These are phyloP conservation scores for Colletotrichum australisinense DNA, from an alignment of 2,329 filamentous ascomycete species.

Conservation along the genomic window DNA sequence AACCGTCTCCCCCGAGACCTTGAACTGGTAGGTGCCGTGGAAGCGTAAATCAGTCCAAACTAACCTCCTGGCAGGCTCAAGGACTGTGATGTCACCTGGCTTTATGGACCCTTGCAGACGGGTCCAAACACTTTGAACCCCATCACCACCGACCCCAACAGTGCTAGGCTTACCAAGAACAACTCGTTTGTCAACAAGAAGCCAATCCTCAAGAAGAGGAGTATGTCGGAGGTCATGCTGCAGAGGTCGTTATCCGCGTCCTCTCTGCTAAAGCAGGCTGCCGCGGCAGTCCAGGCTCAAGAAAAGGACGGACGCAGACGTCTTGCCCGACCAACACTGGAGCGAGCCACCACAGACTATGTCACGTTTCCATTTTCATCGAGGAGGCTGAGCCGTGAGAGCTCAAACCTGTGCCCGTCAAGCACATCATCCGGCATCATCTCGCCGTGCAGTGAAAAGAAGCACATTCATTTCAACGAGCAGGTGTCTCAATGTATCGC, in stretches of 20 bases:
- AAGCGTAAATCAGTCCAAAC: not conserved
- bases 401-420: conserved; percentile 74
- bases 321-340: conserved; percentile 65
- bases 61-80: conserved; percentile 77
- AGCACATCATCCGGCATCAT: conserved; percentile 76
- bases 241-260: conserved; percentile 89
- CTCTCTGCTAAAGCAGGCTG: conserved; percentile 89
- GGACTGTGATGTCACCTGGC: conserved; percentile 96
- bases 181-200: conserved; percentile 81
- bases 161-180: conserved; percentile 60
- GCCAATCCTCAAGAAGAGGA: conserved; percentile 95
- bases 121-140: conserved; percentile 67
- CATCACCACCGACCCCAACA: conserved; percentile 51
- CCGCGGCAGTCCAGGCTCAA: conserved; percentile 86
- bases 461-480: conserved; percentile 96
- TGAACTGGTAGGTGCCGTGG: conserved; percentile 82
- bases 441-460: conserved; percentile 74
- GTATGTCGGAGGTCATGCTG: conserved; percentile 95
- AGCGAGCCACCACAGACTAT: conserved; percentile 76
- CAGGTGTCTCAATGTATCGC: conserved; percentile 97
- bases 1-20: conserved; percentile 88
- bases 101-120: conserved; percentile 92
- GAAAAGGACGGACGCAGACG: conserved; percentile 66
- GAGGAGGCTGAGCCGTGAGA: conserved; percentile 69
- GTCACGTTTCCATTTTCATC: conserved; percentile 73